These are phyloP conservation scores for Eragrostis curvula DNA, from an alignment of 176 grass and related monocot genomes.

Conservation along the genomic window DNA sequence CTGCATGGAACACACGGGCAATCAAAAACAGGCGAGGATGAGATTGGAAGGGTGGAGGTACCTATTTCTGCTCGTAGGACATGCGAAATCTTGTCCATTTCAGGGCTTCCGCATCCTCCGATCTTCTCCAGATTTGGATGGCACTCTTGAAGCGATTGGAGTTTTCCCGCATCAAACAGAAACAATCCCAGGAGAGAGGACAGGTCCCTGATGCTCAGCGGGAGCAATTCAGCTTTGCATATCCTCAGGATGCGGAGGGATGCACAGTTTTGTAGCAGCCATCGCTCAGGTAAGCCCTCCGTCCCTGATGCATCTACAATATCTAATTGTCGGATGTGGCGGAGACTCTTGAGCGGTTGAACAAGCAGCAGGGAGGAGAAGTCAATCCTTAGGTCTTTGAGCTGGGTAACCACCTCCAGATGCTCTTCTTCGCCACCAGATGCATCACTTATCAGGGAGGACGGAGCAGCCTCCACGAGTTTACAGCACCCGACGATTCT, in stretches of 20 bases:
- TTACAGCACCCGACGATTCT: constrained; percentile 24
- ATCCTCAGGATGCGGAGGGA: neutral
- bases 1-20: no score
- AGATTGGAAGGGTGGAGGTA: no score
- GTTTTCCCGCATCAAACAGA: neutral
- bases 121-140: no score
- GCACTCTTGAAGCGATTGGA: neutral
- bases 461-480: neutral
- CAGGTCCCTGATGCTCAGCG: neutral
- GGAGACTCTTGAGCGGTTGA: constrained; percentile 31
- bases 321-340: neutral
- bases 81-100: no score
- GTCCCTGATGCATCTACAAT: neutral
- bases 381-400: neutral
- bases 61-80: no score
- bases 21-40: no score
- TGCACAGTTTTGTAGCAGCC: constrained; percentile 28
- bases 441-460: neutral
- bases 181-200: neutral
- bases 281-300: neutral
- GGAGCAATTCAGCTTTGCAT: neutral
- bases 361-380: constrained; percentile 23
- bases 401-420: neutral
- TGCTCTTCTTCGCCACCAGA: neutral
- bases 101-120: no score